phyloP scores from a whole-genome alignment of 2,329 filamentous ascomycete species.

The Aspergillus calidoustus region DNA sequence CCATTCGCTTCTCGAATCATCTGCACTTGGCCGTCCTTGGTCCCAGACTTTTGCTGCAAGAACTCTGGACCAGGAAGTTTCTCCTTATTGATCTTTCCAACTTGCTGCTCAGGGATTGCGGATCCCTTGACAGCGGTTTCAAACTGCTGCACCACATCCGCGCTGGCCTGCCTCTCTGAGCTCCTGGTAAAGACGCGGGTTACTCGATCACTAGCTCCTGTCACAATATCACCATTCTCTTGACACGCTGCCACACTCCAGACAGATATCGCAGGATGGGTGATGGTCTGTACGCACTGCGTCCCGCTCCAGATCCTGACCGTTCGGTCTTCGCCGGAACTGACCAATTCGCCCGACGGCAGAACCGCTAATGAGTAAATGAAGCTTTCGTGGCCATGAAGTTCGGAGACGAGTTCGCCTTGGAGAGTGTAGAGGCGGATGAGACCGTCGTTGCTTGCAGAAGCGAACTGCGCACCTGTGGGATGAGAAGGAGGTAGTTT shows the following conservation, averaged over 20 bases:
- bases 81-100: constrained; percentile 86
- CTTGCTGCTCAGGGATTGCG: constrained; percentile 83
- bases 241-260: constrained; percentile 86
- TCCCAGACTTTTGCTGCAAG: constrained; percentile 77
- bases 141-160: constrained; percentile 72
- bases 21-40: constrained; percentile 94
- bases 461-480: constrained; percentile 89
- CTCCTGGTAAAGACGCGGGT: constrained; percentile 82
- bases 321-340: constrained; percentile 92
- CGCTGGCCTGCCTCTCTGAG: constrained; percentile 69
- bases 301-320: constrained; percentile 83
- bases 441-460: constrained; percentile 88
- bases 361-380: constrained; percentile 83
- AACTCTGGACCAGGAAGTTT: constrained; percentile 89
- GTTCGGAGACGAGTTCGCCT: constrained; percentile 74
- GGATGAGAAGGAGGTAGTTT: constrained; percentile 75
- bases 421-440: constrained; percentile 85
- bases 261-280: constrained; percentile 93
- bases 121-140: constrained; percentile 81
- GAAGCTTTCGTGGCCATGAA: constrained; percentile 90
- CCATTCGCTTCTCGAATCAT: constrained; percentile 86
- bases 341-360: constrained; percentile 85
- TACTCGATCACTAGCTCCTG: constrained; percentile 85
- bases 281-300: constrained; percentile 91
- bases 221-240: constrained; percentile 89